These are phyloP conservation scores for Hypsizygus marmoreus DNA, from an alignment of 768 basidiomycete genomes.

Conservation along the genomic window DNA sequence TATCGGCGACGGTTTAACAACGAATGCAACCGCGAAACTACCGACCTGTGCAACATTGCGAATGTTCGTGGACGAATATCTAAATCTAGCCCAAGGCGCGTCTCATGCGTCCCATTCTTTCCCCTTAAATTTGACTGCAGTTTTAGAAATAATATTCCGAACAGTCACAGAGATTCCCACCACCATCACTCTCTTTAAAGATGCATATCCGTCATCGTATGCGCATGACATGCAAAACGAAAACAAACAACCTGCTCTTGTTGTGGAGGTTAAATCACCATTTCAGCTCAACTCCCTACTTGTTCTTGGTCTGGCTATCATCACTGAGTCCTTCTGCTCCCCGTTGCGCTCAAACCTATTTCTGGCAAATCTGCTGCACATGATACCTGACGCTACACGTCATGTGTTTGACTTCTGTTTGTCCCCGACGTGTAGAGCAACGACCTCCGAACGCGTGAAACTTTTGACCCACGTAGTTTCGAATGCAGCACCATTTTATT, in stretches of 20 bases:
- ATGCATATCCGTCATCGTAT: constrained; percentile 33
- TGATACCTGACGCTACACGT: constrained; percentile 38
- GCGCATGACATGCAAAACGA: too few species aligned
- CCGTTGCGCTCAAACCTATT: constrained; percentile 50
- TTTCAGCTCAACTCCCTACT: constrained; percentile 49
- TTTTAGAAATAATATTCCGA: constrained; percentile 35
- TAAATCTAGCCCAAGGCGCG: constrained; percentile 45
- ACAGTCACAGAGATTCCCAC: constrained; percentile 36
- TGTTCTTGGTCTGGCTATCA: constrained; percentile 44
- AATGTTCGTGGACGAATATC: constrained; percentile 39
- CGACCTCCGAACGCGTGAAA: constrained; percentile 34
- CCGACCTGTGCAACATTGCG: constrained; percentile 46
- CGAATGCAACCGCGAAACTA: constrained; percentile 28
- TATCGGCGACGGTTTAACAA: constrained; percentile 40
- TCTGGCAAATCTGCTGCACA: constrained; percentile 48
- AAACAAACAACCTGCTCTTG: constrained; percentile 32
- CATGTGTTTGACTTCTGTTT: constrained; percentile 45
- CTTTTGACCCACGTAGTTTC: constrained; percentile 43
- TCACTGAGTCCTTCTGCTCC: constrained; percentile 42
- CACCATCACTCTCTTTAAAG: constrained; percentile 41
- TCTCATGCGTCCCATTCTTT: constrained; percentile 8
- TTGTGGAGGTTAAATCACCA: constrained; percentile 37
- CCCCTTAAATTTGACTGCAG: constrained; percentile 1
- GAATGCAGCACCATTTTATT: constrained; percentile 29
- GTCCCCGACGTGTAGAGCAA: constrained; percentile 36